Evolutionary conservation across 805 yeast species (phyloP), one percentile per base, ranked within the genome.

Genomic region (Sugiyamaella qingdaonensis): DNA sequence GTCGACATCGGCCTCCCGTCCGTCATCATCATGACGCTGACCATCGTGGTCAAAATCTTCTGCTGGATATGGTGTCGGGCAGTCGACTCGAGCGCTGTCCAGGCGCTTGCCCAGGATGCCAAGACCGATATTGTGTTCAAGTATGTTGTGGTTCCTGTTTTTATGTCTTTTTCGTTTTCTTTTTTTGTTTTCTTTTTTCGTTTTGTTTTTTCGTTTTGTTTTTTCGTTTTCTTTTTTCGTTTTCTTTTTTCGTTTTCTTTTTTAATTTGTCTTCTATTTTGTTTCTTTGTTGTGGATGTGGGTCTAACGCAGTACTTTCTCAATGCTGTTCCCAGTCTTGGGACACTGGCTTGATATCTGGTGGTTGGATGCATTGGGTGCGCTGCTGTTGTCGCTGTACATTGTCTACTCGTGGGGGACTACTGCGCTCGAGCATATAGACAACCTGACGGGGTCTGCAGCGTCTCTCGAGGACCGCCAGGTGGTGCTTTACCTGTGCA

Each of bases 21-120:
- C 0, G 64, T 79, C 1, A 53, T 62, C 0, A 84, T 86, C 53
- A 87, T 86, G 94, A 48, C 73, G 0, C 52, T 77, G 14, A 87
- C 95, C 0, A 81, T 86, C 16, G 61, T 78, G 2, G 73, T 79
- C 29, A 86, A 86, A 62, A 59, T 82, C 4, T 75, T 73, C 1
- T 82, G 89, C 60, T 87, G 80, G 75, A 29, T 78, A 10, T 79
- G 86, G 80, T 86, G 92, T 63, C 70, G 77, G 37, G 68, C 73
- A 11, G 77, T 85, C 55, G 69, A 75, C 14, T 83, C 88, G 13
- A 78, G 85, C 14, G 81, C 90, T 0, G 84, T 87, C 1, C 85
- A 82, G 62, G 95, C 95, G 0, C 71, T 86, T 52, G 88, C 91
- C 1, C 92, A 86, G 66, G 95, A 87, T 68, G 94, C 94, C 0